phyloP scores from a whole-genome alignment of 331 rosid genomes.

The Cydonia oblonga region DNA sequence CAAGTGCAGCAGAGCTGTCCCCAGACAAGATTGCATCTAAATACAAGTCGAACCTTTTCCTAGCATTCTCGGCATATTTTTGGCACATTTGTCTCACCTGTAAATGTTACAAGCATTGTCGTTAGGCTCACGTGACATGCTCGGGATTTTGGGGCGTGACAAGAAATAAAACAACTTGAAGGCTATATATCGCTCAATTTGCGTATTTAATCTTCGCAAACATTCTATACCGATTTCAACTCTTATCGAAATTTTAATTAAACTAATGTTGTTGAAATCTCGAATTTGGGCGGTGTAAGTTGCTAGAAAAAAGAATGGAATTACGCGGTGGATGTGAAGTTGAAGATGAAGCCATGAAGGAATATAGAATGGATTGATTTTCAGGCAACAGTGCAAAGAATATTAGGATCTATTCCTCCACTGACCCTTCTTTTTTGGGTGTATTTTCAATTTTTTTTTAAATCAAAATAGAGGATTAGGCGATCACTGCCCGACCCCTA shows the following conservation, averaged over 20 bases:
- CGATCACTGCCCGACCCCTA: no score
- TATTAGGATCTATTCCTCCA: neutral
- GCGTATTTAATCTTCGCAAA: neutral
- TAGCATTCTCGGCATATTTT: constrained; percentile 24
- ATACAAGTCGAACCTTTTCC: constrained; percentile 32
- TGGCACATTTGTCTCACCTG: constrained; percentile 40
- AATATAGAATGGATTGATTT: neutral
- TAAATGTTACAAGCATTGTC: neutral
- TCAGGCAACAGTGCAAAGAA: neutral
- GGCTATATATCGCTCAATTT: neutral
- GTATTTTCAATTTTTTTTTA: neutral
- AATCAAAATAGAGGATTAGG: no score
- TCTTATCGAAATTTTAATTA: neutral
- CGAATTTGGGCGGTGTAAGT: neutral
- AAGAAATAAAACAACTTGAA: neutral
- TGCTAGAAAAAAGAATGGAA: neutral
- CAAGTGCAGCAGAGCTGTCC: constrained; percentile 24
- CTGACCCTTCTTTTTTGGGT: neutral
- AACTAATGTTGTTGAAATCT: neutral
- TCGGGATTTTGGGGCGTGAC: neutral
- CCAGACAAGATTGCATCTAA: constrained; percentile 27
- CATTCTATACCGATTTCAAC: neutral
- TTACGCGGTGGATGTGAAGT: neutral
- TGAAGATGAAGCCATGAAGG: neutral
- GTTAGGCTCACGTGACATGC: neutral